Conservation (phyloP, 306 rosid species). For the Hylodesmum podocarpum region DNA sequence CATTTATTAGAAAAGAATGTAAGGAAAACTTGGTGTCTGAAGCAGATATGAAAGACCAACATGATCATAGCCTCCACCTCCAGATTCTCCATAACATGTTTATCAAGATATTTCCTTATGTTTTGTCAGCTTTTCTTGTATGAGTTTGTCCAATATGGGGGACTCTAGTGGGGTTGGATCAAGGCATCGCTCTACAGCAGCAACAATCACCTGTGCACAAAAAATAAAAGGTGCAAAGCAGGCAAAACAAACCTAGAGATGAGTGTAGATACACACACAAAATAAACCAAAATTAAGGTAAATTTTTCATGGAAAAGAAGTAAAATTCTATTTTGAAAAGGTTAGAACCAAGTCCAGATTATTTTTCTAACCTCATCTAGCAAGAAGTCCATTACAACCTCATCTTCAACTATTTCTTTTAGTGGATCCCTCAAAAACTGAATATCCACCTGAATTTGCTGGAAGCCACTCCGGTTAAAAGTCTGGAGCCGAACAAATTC, state of each 20-base stretch:
- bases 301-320: neutral
- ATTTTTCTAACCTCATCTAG: slow-evolving; percentile 76
- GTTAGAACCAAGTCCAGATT: neutral
- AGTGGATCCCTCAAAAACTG: slow-evolving; percentile 74
- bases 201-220: slow-evolving; percentile 72
- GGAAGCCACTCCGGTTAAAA: slow-evolving; percentile 88
- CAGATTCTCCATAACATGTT: slow-evolving; percentile 3
- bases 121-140: slow-evolving; percentile 70
- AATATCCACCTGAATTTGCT: slow-evolving; percentile 89
- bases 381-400: slow-evolving; percentile 79
- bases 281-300: neutral
- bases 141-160: slow-evolving; percentile 82
- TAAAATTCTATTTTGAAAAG: neutral
- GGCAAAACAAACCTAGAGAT: neutral
- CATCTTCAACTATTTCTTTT: slow-evolving; percentile 76
- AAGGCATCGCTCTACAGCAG: slow-evolving; percentile 85
- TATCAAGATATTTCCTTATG: slow-evolving; percentile 46
- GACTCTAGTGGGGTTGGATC: slow-evolving; percentile 83
- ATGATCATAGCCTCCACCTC: slow-evolving; percentile 10
- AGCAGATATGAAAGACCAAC: slow-evolving; percentile 5
- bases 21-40: neutral
- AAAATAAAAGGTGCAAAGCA: neutral
- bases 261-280: too few relatives aligned
- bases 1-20: neutral
- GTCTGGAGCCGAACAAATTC: slow-evolving; percentile 85